These are phyloP conservation scores for Lavandula angustifolia DNA, from an alignment of 257 asterid genomes.

Conservation along the genomic window DNA sequence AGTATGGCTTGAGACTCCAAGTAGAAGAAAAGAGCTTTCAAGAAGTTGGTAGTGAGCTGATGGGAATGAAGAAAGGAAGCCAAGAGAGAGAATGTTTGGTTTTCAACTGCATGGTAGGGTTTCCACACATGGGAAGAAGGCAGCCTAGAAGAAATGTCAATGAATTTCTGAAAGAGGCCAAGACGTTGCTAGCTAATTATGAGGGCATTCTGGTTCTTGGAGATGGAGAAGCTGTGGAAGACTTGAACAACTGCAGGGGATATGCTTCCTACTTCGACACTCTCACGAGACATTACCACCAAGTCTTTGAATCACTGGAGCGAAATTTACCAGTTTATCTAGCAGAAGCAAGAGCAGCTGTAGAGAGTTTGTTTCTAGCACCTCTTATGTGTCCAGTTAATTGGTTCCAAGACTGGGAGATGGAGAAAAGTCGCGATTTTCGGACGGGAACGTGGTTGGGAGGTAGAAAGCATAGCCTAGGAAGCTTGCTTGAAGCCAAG, in stretches of 20 bases:
- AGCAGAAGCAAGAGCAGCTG: slow-evolving; percentile 61
- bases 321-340: slow-evolving; percentile 54
- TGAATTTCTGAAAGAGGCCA: slow-evolving; percentile 51
- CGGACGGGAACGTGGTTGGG: slow-evolving; percentile 23
- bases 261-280: slow-evolving; percentile 48
- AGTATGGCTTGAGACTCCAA: slow-evolving; percentile 40
- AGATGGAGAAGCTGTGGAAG: slow-evolving; percentile 58
- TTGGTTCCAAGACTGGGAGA: slow-evolving; percentile 54
- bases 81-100: slow-evolving; percentile 49
- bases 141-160: slow-evolving; percentile 35
- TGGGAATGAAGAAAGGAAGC: slow-evolving; percentile 35
- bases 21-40: slow-evolving; percentile 47
- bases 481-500: slow-evolving; percentile 55
- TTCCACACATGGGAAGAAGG: slow-evolving; percentile 69
- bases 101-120: slow-evolving; percentile 68
- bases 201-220: slow-evolving; percentile 58
- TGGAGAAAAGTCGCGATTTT: not conserved
- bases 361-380: slow-evolving; percentile 60
- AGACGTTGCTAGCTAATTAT: slow-evolving; percentile 32
- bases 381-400: slow-evolving; percentile 49
- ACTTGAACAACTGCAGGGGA: slow-evolving; percentile 12
- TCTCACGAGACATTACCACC: slow-evolving; percentile 48
- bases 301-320: slow-evolving; percentile 33
- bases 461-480: slow-evolving; percentile 47
- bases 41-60: slow-evolving; percentile 41